Evolutionary conservation across 1,139 yeast genomes (phyloP).

Genomic region (Magnusiomyces sp.): DNA sequence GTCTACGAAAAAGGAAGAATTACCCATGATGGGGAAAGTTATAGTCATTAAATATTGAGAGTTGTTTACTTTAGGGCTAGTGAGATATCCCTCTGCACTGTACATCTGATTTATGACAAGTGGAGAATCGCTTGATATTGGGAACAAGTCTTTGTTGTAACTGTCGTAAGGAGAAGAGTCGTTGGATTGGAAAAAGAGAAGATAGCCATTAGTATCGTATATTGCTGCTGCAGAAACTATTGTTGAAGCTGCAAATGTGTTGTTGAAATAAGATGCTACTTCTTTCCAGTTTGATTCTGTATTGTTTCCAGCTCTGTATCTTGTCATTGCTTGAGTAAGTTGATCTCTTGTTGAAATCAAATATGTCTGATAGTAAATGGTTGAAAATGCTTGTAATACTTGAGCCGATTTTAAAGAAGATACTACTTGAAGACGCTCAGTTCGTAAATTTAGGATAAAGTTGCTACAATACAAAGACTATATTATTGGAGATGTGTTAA

Average conservation of each 20-base stretch:
- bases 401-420: conserved; percentile 78
- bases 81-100: conserved; percentile 24
- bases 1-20: conserved; percentile 57
- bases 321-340: conserved; percentile 50
- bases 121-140: background rate
- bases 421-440: conserved; percentile 65
- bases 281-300: conserved; percentile 40
- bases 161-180: conserved; percentile 1
- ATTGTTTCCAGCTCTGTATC: conserved; percentile 67
- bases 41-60: conserved; percentile 41
- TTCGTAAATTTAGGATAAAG: conserved; percentile 53
- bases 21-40: conserved; percentile 64
- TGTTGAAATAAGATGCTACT: conserved; percentile 43
- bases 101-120: conserved; percentile 20
- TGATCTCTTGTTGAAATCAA: conserved; percentile 60
- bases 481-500: no score
- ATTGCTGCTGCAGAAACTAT: conserved; percentile 57
- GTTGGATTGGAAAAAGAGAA: conserved; percentile 35
- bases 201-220: conserved; percentile 46
- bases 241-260: conserved; percentile 32
- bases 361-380: conserved; percentile 58
- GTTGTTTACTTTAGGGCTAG: conserved; percentile 11
- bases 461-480: conserved; percentile 64
- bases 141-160: conserved; percentile 8
- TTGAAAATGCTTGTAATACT: conserved; percentile 56